Conservation (phyloP, 1,139 yeast species). For the Yamadazyma triangularis region DNA sequence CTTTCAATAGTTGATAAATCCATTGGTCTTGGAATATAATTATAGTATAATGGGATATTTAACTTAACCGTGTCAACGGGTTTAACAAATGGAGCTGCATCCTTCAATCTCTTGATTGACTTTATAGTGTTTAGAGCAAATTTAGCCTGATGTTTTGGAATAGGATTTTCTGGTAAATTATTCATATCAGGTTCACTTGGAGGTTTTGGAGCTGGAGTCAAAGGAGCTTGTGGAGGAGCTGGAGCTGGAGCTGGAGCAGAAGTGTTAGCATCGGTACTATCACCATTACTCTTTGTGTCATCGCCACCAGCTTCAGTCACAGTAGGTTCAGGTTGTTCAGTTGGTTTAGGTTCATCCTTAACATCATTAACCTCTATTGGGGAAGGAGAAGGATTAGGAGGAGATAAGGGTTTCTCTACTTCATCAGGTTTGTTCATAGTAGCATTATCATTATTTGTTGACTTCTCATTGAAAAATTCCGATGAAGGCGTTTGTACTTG, state of each 20-base stretch:
- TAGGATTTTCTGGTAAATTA: conserved; percentile 62
- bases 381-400: conserved; percentile 31
- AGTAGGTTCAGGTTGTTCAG: conserved; percentile 3
- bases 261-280: not conserved
- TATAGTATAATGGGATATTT: conserved; percentile 87
- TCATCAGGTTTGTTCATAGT: not conserved
- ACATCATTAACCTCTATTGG: conserved; percentile 20
- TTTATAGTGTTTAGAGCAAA: conserved; percentile 64
- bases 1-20: conserved; percentile 87
- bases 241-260: conserved; percentile 1
- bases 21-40: conserved; percentile 85
- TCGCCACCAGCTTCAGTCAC: conserved; percentile 3
- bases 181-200: conserved; percentile 68
- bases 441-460: conserved; percentile 1
- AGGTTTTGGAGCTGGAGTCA: conserved; percentile 67
- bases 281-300: conserved; percentile 1
- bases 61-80: conserved; percentile 90
- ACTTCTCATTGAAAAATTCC: conserved; percentile 17
- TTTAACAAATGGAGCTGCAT: conserved; percentile 81
- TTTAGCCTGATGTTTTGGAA: conserved; percentile 82
- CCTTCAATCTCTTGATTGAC: conserved; percentile 85
- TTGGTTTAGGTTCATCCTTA: conserved; percentile 2
- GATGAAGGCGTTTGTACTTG: conserved; percentile 42
- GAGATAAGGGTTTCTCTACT: not conserved
- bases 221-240: conserved; percentile 2